A percentile compares a stretch with the other conserved stretches of the same genome.
phyloP scores from a whole-genome alignment of 441 rosid species.

The Jatropha podagrica region DNA sequence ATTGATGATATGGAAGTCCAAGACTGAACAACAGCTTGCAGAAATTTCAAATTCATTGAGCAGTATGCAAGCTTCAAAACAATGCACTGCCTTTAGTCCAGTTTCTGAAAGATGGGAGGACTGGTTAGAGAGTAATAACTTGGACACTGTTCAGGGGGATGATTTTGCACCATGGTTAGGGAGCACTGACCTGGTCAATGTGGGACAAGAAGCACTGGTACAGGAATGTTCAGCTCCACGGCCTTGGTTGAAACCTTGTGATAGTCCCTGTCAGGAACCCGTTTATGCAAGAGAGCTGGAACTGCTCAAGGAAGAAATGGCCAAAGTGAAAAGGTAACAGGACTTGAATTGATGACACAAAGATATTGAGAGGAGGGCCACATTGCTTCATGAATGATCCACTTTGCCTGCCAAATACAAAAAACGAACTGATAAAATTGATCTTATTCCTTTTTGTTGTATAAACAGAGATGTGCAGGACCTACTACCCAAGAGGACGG shows the following conservation, averaged over 20 bases:
- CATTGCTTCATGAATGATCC: not conserved
- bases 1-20: constrained; percentile 58
- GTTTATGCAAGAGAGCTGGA: constrained; percentile 48
- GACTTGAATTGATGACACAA: not conserved
- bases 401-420: not conserved
- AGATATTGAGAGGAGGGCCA: not conserved
- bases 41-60: constrained; percentile 63
- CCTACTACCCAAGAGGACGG: constrained; percentile 45
- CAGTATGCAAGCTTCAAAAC: constrained; percentile 55
- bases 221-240: constrained; percentile 39
- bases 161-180: constrained; percentile 62
- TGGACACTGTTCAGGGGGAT: constrained; percentile 60
- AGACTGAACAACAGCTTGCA: constrained; percentile 58
- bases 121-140: constrained; percentile 62
- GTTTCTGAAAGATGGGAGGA: constrained; percentile 79
- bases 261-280: constrained; percentile 38
- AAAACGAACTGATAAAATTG: not conserved
- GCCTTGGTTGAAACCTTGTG: constrained; percentile 45
- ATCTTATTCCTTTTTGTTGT: constrained; percentile 17
- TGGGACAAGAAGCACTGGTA: constrained; percentile 35
- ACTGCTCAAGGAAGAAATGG: constrained; percentile 54
- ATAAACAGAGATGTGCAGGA: constrained; percentile 53
- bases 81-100: constrained; percentile 50
- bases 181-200: constrained; percentile 41
- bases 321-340: constrained; percentile 60